Base-by-base conservation (phyloP, 73 alveolate genomes). In the Urostyla sp. region DNA sequence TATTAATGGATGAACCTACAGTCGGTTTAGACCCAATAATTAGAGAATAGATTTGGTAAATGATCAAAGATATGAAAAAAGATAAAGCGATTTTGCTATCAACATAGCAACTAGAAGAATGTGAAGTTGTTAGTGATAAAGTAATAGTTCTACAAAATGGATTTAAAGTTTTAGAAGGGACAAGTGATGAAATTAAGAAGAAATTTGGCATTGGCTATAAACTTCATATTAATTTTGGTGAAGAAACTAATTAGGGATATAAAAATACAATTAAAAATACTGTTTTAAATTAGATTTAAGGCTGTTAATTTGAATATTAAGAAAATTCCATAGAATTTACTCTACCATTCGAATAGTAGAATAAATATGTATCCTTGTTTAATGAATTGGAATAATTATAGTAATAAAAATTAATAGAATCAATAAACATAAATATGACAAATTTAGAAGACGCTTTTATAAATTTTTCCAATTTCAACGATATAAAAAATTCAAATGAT, bases 171-270 rank as follows among this genome's bases (percentile, higher is more conserved):
- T 97, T 63, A 79, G 86, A 43, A 97, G 99, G 66, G 80, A 88
- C 78, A 95, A 94, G 59, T 80, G 90, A 77, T 88, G 88, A 73
- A 45, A 74, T 96, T 38, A 96, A 94, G 89, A 87, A 88, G 66
- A 84, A 84, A 54, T 94, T 67, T 87, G 99, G 99, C 21, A 95
- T 92, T 48, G 99, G 99, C 32, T 96, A 73, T 23, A 73, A 73
- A 18, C 54, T 73, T 0, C 30, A 48, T 27, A 10, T 73, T 15
- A 27, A 24, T 34, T 51, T 63, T 7, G 37, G n/a, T 34, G 40
- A 4, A 23, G 57, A 20, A 7, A 69, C 30, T n/a, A 16, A 35
- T 31, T 1, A 3, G 27, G 28, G 57, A 46, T 15, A 13, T 7
- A 10, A 55, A 40, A 40, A 10, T 40, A 40, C 51, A 23, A 38